phyloP scores from a whole-genome alignment of 23 red algal genomes.

The Pyropia haitanensis region DNA sequence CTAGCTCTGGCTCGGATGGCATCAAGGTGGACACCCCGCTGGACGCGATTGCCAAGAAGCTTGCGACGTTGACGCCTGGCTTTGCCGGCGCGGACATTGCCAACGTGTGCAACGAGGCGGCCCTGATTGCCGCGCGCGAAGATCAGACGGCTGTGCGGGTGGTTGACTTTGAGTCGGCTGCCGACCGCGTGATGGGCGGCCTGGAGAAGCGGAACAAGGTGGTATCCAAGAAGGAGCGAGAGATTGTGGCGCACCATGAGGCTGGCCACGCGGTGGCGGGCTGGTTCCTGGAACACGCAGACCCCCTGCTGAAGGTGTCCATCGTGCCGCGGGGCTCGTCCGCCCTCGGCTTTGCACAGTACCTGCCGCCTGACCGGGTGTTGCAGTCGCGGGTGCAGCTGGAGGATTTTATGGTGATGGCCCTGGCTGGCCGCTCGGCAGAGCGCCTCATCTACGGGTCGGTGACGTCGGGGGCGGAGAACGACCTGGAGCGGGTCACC shows the following conservation, averaged over 20 bases:
- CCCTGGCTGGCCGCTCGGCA: constrained; percentile 83
- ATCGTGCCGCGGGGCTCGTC: constrained; percentile 96
- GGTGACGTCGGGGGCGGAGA: constrained; percentile 91
- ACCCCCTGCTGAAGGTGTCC: constrained; percentile 96
- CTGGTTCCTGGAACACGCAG: constrained; percentile 93
- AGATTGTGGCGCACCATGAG: constrained; percentile 98
- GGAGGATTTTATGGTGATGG: constrained; percentile 86
- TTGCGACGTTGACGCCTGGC: constrained; percentile 91
- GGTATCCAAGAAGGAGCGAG: constrained; percentile 74
- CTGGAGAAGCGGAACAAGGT: constrained; percentile 99
- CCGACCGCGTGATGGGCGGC: constrained; percentile 92
- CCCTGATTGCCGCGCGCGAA: constrained; percentile 79
- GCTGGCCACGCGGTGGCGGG: constrained; percentile 94
- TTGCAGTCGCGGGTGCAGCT: constrained; percentile 78
- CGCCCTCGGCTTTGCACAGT: constrained; percentile 98
- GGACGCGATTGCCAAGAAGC: constrained; percentile 63
- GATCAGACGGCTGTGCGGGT: constrained; percentile 67
- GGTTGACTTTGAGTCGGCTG: constrained; percentile 88
- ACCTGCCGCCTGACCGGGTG: constrained; percentile 80
- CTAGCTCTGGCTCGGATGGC: no score
- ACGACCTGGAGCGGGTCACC: constrained; percentile 91
- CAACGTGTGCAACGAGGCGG: constrained; percentile 97
- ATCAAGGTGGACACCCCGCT: constrained; percentile 1
- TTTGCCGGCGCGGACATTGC: constrained; percentile 99
- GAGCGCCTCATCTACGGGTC: constrained; percentile 78